Base-by-base conservation (phyloP, 1,284 basidiomycete genomes). In the Hemileia vastatrix region DNA sequence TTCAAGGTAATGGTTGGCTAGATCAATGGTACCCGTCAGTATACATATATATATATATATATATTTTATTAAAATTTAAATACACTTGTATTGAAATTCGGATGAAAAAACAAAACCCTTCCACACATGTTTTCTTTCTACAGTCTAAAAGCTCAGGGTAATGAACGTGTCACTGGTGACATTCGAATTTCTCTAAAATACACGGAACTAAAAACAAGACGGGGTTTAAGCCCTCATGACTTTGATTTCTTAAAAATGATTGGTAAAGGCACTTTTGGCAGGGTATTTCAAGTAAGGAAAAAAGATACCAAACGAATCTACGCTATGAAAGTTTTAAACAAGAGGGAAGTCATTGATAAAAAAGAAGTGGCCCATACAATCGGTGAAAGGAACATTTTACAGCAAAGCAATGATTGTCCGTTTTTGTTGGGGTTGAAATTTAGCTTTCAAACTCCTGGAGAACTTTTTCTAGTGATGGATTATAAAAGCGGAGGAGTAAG, bases 301-400 rank as follows among this genome's bases (percentile, higher is more conserved):
- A 86, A 83, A 76, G 94, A 98, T 79, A 98, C 95, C 49, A 88
- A 90, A 77, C 88, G 95, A 56, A 98, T 99, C 79, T 99, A 97
- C 79, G 95, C 95, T 59, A 98, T 99, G 94, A 99, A 99, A 77
- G 90, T 98, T 54, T 83, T 99, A 36, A 93, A 89, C 43, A 99
- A 99, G 80, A 92, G 90, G 79, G 95, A 99, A 77, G 98, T 99
- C 71, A 86, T 97, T 63, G 90, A 90, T 51, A 98, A 97, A 81
- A 98, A 98, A 78, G 95, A 99, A 77, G 92, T 99, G 45, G 92
- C 92, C 4, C 95, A 99, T 77, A 99, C 94, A 13, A 97, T 99
- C 68, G 95, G 95, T 72, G 95, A 99, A 78, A 87, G 95, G 77
- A 96, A 97, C 81, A 98, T 99, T 73, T 83, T 98, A 21, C 93